Conservation (phyloP, 345 rosid species). For the Excoecaria agallocha region DNA sequence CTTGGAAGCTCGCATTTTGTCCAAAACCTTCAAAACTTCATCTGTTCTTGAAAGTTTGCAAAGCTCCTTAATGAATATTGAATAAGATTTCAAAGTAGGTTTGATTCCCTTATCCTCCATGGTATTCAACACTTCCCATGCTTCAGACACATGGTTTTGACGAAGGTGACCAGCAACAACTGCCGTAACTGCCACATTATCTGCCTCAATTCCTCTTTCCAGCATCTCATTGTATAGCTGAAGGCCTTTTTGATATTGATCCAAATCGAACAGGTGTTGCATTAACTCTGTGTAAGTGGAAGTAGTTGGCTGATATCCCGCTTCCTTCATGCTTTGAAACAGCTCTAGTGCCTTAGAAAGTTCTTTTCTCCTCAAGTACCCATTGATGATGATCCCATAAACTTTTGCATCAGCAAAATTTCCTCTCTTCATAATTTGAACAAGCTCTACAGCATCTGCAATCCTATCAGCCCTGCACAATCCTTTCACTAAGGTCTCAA, state of each 20-base stretch:
- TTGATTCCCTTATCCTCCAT: constrained; percentile 56
- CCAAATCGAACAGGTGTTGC: constrained; percentile 53
- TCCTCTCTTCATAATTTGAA: constrained; percentile 63
- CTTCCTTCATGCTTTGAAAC: constrained; percentile 50
- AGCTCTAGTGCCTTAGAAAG: constrained; percentile 54
- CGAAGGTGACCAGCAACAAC: constrained; percentile 65
- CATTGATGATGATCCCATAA: constrained; percentile 50
- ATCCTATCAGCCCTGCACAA: constrained; percentile 62
- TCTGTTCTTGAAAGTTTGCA: constrained; percentile 48
- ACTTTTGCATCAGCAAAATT: constrained; percentile 45
- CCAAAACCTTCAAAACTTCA: constrained; percentile 51
- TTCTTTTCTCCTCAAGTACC: constrained; percentile 58
- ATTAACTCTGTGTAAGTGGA: constrained; percentile 68
- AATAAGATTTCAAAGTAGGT: constrained; percentile 54
- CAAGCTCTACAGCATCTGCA: constrained; percentile 69
- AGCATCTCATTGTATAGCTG: constrained; percentile 63
- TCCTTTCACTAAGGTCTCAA: constrained; percentile 68
- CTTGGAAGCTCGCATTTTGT: constrained; percentile 52
- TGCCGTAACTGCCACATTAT: constrained; percentile 52
- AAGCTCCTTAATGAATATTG: constrained; percentile 65
- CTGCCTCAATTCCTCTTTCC: constrained; percentile 54
- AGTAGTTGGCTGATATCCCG: constrained; percentile 43
- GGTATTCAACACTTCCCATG: constrained; percentile 58
- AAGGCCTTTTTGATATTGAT: constrained; percentile 53
- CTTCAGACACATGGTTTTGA: constrained; percentile 55